A percentile compares a stretch with the other conserved stretches of the same genome.
Evolutionary conservation across 2,329 filamentous ascomycete species (phyloP).

Genomic region (Fusarium sp.): DNA sequence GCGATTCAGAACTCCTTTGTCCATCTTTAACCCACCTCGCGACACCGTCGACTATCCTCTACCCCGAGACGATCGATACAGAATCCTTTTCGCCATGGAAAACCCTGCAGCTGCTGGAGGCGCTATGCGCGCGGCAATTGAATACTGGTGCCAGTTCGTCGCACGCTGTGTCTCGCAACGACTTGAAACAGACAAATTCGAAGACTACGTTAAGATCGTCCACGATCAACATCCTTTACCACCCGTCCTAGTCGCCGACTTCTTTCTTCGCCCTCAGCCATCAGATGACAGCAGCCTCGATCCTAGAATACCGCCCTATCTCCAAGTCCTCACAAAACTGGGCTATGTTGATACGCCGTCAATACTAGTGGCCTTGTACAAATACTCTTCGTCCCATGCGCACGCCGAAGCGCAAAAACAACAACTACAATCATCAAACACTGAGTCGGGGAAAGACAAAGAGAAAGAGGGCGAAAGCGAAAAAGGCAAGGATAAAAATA

Average conservation of each 20-base stretch:
- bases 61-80: background rate
- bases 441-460: background rate
- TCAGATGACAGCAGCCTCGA: slow-evolving; percentile 65
- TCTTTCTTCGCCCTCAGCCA: slow-evolving; percentile 67
- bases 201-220: slow-evolving; percentile 62
- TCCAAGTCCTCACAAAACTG: slow-evolving; percentile 65
- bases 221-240: slow-evolving; percentile 64
- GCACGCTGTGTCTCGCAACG: slow-evolving; percentile 62
- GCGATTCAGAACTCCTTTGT: slow-evolving; percentile 18
- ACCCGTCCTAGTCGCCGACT: slow-evolving; percentile 64
- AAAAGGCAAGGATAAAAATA: slow-evolving; percentile 40
- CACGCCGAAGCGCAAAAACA: slow-evolving; percentile 40
- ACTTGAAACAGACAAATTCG: slow-evolving; percentile 66
- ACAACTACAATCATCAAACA: slow-evolving; percentile 4
- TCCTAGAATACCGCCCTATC: slow-evolving; percentile 69
- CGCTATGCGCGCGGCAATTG: slow-evolving; percentile 47
- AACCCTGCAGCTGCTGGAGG: slow-evolving; percentile 34
- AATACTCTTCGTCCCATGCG: slow-evolving; percentile 66
- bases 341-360: slow-evolving; percentile 66
- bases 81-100: slow-evolving; percentile 45
- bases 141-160: slow-evolving; percentile 65
- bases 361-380: slow-evolving; percentile 66
- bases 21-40: background rate
- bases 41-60: slow-evolving; percentile 3
- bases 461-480: slow-evolving; percentile 24